Conservation (phyloP, 2,329 filamentous ascomycete species). For the Aschersonia sp. region DNA sequence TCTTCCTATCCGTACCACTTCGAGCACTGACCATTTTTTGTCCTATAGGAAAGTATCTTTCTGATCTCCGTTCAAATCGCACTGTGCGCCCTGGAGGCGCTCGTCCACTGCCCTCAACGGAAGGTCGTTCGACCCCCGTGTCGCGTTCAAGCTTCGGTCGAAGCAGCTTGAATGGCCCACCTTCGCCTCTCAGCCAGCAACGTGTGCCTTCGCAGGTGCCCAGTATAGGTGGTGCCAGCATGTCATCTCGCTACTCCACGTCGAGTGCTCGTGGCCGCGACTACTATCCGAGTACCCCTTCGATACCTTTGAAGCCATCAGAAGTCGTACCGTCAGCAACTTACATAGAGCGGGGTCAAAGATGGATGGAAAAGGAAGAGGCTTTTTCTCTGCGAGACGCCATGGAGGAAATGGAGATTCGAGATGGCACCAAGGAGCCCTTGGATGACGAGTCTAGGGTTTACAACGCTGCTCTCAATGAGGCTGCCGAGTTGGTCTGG, state of each 20-base stretch:
- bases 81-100: conserved; percentile 55
- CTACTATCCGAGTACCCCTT: conserved; percentile 31
- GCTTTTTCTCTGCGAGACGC: conserved; percentile 54
- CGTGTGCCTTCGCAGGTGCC: conserved; percentile 17
- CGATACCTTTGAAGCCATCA: conserved; percentile 36
- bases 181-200: conserved; percentile 12
- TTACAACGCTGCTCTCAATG: conserved; percentile 57
- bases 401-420: conserved; percentile 57
- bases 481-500: conserved; percentile 68
- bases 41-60: conserved; percentile 49
- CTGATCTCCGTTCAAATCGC: conserved; percentile 54
- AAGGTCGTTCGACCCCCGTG: conserved; percentile 11
- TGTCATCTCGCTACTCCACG: conserved; percentile 35
- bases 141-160: conserved; percentile 16
- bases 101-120: conserved; percentile 39
- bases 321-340: conserved; percentile 49
- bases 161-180: conserved; percentile 15
- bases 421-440: conserved; percentile 16
- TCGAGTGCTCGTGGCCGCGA: conserved; percentile 30
- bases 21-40: conserved; percentile 1
- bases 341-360: conserved; percentile 59
- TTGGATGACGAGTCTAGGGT: conserved; percentile 45
- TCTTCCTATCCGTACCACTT: too few relatives aligned
- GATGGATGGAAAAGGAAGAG: conserved; percentile 74
- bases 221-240: conserved; percentile 28